Evolutionary conservation across 805 yeast species (phyloP).

Genomic region (Yarrowia sp.): DNA sequence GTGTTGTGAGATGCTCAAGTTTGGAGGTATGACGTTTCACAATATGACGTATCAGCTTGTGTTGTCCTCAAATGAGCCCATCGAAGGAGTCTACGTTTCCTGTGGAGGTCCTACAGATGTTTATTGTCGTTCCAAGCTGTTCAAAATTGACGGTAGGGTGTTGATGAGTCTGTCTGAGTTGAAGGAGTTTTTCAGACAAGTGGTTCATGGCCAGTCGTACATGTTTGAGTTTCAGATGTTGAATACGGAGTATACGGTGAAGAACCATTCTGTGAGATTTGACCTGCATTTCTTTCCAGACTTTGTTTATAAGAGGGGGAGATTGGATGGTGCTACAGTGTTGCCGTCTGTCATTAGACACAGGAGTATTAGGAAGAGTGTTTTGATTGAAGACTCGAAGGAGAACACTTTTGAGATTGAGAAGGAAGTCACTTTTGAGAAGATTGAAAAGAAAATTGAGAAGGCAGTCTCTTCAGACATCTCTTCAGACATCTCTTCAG

Average conservation of each 20-base stretch:
- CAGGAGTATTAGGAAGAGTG: too few species aligned
- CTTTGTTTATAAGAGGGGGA: not conserved
- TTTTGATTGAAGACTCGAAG: too few species aligned
- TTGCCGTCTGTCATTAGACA: not conserved
- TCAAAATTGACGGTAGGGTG: slow-evolving; percentile 15
- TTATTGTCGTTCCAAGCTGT: slow-evolving; percentile 59
- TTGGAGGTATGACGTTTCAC: slow-evolving; percentile 84
- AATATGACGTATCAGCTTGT: slow-evolving; percentile 86
- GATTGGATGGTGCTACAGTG: not conserved
- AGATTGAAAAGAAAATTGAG: too few species aligned
- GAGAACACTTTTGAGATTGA: too few species aligned
- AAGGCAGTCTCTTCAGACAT: too few species aligned
- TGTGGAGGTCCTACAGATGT: slow-evolving; percentile 52
- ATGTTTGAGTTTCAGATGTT: not conserved
- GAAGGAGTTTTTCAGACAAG: not conserved
- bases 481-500: too few species aligned
- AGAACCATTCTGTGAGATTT: slow-evolving; percentile 5
- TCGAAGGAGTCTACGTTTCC: slow-evolving; percentile 68
- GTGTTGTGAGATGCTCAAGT: slow-evolving; percentile 74
- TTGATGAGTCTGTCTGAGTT: not conserved
- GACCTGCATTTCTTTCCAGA: slow-evolving; percentile 21
- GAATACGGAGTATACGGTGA: not conserved
- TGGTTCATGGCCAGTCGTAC: not conserved
- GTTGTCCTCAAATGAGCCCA: slow-evolving; percentile 76
- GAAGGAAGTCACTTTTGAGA: too few species aligned